Evolutionary conservation across 345 rosid species (phyloP).

Genomic region (Hypericum androsaemum): DNA sequence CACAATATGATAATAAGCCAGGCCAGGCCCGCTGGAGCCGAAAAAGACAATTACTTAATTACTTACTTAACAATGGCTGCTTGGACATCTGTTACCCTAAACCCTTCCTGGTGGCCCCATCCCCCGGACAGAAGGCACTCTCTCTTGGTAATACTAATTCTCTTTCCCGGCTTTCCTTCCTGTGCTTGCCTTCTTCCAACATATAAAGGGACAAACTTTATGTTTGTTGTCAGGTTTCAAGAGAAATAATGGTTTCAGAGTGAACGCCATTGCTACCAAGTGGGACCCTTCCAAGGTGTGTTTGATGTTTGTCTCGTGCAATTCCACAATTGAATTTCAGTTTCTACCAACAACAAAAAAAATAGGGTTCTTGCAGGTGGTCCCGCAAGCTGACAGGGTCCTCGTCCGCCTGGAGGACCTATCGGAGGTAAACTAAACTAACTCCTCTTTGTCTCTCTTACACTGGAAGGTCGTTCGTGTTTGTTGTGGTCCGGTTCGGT

Average conservation of each 20-base stretch:
- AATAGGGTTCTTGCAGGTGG: constrained; percentile 42
- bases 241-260: constrained; percentile 36
- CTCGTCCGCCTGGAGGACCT: constrained; percentile 77
- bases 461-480: not conserved
- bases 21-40: no score
- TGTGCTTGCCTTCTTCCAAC: no score
- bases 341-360: no score
- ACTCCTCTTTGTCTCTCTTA: not conserved
- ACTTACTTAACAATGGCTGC: no score
- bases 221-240: constrained; percentile 25
- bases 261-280: constrained; percentile 54
- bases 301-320: not conserved
- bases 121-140: no score
- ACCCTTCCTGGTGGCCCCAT: no score
- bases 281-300: constrained; percentile 82
- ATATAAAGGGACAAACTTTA: no score
- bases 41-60: no score
- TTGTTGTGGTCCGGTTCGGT: not conserved
- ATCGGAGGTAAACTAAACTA: constrained; percentile 40
- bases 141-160: no score
- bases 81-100: no score
- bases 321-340: not conserved
- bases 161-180: no score
- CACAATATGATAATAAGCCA: no score
- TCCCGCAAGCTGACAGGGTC: constrained; percentile 91